Evolutionary conservation across 2,329 filamentous ascomycete species (phyloP).

Genomic region (Pestalotiopsis sp.): DNA sequence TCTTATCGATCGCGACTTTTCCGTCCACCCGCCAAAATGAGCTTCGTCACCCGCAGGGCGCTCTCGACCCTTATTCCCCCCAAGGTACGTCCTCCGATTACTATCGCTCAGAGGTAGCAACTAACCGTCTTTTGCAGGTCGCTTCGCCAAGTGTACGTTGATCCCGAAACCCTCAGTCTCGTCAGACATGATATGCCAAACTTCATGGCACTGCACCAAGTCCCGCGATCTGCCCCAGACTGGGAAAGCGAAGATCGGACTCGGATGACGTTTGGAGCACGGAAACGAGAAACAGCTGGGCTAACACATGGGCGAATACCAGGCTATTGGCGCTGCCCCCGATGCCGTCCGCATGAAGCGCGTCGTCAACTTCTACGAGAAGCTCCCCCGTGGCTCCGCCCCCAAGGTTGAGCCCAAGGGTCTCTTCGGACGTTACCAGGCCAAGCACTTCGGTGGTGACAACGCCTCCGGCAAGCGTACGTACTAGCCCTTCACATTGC

Average conservation of each 20-base stretch:
- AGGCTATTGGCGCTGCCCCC: conserved; percentile 93
- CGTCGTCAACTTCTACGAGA: conserved; percentile 98
- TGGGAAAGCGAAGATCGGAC: neutral
- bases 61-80: conserved; percentile 98
- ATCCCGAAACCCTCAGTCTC: neutral
- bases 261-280: neutral
- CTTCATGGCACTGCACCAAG: neutral
- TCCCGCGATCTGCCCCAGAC: neutral
- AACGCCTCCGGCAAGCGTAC: conserved; percentile 86
- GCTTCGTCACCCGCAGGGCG: conserved; percentile 85
- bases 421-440: conserved; percentile 84
- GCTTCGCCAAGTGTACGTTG: conserved; percentile 79
- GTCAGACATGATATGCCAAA: neutral
- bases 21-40: conserved; percentile 68
- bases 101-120: neutral
- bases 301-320: conserved; percentile 18
- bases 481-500: conserved; percentile 35
- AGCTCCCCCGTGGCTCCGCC: conserved; percentile 89
- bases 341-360: conserved; percentile 98
- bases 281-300: neutral
- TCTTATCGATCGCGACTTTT: conserved; percentile 22
- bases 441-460: conserved; percentile 85
- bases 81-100: conserved; percentile 63
- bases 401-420: conserved; percentile 81
- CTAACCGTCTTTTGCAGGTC: conserved; percentile 52